Evolutionary conservation across 352 stramenopile species (phyloP).

Genomic region (Phytophthora lateralis): DNA sequence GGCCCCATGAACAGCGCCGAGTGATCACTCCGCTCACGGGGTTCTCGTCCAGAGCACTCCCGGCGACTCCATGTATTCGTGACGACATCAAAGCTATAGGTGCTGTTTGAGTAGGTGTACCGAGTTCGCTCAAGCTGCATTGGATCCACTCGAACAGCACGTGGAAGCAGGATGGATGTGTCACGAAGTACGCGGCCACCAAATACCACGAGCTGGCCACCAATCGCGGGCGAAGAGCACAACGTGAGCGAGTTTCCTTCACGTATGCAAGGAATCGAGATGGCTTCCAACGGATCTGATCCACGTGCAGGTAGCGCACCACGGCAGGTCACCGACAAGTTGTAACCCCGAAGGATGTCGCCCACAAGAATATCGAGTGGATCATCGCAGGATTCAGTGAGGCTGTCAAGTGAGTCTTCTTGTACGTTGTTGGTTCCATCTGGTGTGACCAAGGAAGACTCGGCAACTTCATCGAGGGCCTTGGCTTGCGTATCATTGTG

Average conservation of each 20-base stretch:
- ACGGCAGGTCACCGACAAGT: slow-evolving; percentile 35
- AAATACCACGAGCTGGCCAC: slow-evolving; percentile 53
- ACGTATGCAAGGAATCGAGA: slow-evolving; percentile 56
- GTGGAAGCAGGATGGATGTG: slow-evolving; percentile 45
- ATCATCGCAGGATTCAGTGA: slow-evolving; percentile 8
- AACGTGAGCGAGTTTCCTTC: slow-evolving; percentile 72
- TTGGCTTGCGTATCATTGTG: not conserved
- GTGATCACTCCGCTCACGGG: slow-evolving; percentile 61
- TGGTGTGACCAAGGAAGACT: not conserved
- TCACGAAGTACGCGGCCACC: slow-evolving; percentile 60
- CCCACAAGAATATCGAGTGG: slow-evolving; percentile 40
- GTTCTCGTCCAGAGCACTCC: slow-evolving; percentile 42
- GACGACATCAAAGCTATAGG: slow-evolving; percentile 56
- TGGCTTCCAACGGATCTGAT: slow-evolving; percentile 42
- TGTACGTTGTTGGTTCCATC: not conserved
- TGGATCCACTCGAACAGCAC: slow-evolving; percentile 36
- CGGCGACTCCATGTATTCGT: slow-evolving; percentile 42
- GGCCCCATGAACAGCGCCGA: slow-evolving; percentile 57
- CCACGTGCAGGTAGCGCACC: slow-evolving; percentile 16
- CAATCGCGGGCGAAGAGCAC: slow-evolving; percentile 29
- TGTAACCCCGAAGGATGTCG: slow-evolving; percentile 34
- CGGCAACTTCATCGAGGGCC: not conserved
- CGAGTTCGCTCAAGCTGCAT: slow-evolving; percentile 62
- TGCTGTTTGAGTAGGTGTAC: slow-evolving; percentile 65
- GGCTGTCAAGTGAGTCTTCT: slow-evolving; percentile 13